Evolutionary conservation across 2,329 filamentous ascomycete genomes (phyloP), one percentile per base, ranked within the genome.

Genomic region (Claviceps sp.): DNA sequence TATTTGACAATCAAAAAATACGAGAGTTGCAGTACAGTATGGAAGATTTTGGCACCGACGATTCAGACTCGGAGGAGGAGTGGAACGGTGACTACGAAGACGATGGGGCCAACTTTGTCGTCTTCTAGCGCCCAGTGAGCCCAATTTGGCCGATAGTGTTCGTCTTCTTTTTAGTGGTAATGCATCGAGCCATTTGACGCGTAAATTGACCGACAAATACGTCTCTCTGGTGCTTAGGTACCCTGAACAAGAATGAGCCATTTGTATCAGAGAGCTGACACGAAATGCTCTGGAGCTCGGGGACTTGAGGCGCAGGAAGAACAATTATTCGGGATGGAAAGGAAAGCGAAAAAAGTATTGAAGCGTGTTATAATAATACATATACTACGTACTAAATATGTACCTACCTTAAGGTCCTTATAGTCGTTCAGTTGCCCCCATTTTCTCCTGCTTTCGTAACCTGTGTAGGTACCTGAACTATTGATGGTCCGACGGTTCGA

Each of bases 1-100:
- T 79, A 45, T 82, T 90, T 57, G 86, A 90, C 65, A 90, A 90
- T 62, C 78, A 86, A 61, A 82, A 87, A 54, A 81, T 82, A 5
- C 74, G 75, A 2, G 86, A 88, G 66, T 69, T 76, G 23, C 80
- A 84, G 54, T 86, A 76, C 56, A 76, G 75, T 22, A 86, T 88
- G 71, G 79, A 76, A 1, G 85, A 91, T 62, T 90, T 91, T 14
- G 66, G 85, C 66, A 67, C 71, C 3, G 73, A 72, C 3, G 74
- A 78, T 52, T 76, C 79, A 38, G 74, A 79, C 39, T 71, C 70
- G 2, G 77, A 78, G 66, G 76, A 71, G 1, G 76, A 79, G 34
- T 79, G 75, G 78, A 73, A 80, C 48, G 79, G 77, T 4, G 76
- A 79, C 47, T 67, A 72, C 38, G 73, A 77, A 45, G 74, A 77